Conservation (phyloP, 768 basidiomycete genomes). For the Tephrocybe sp. region DNA sequence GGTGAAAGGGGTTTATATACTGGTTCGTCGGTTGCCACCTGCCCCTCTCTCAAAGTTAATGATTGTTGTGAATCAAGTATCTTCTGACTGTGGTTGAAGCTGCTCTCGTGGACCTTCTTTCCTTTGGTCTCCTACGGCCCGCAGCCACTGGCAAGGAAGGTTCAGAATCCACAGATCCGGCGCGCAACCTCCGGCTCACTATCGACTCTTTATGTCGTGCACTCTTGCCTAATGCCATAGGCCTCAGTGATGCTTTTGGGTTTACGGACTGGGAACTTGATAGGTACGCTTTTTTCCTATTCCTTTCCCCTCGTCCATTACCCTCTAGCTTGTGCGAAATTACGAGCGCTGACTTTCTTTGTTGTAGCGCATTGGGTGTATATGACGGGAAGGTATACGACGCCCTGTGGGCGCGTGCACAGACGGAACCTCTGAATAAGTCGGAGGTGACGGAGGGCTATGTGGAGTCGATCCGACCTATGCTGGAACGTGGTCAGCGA, state of each 20-base stretch:
- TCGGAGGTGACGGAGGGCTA: constrained; percentile 55
- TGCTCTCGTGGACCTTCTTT: neutral
- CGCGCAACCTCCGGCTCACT: constrained; percentile 47
- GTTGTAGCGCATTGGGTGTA: constrained; percentile 57
- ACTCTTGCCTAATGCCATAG: constrained; percentile 64
- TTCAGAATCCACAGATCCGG: constrained; percentile 38
- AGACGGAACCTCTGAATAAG: constrained; percentile 60
- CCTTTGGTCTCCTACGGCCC: neutral
- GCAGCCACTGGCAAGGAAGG: too few relatives aligned
- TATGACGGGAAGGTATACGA: constrained; percentile 68
- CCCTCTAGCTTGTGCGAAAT: too few relatives aligned
- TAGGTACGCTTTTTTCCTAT: constrained; percentile 35
- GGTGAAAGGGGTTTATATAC: constrained; percentile 37
- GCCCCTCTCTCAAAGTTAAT: too few relatives aligned
- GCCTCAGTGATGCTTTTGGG: constrained; percentile 71
- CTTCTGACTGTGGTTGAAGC: neutral
- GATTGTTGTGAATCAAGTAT: too few relatives aligned
- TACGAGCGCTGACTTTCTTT: neutral
- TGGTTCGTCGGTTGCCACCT: constrained; percentile 45
- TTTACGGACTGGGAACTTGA: constrained; percentile 77
- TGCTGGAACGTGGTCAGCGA: constrained; percentile 47
- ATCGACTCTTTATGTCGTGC: constrained; percentile 49
- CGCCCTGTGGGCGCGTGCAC: constrained; percentile 58
- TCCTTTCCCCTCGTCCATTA: constrained; percentile 7
- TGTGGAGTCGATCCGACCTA: constrained; percentile 54